phyloP scores from a whole-genome alignment of 805 yeast genomes.

The Lipomyces kockii region DNA sequence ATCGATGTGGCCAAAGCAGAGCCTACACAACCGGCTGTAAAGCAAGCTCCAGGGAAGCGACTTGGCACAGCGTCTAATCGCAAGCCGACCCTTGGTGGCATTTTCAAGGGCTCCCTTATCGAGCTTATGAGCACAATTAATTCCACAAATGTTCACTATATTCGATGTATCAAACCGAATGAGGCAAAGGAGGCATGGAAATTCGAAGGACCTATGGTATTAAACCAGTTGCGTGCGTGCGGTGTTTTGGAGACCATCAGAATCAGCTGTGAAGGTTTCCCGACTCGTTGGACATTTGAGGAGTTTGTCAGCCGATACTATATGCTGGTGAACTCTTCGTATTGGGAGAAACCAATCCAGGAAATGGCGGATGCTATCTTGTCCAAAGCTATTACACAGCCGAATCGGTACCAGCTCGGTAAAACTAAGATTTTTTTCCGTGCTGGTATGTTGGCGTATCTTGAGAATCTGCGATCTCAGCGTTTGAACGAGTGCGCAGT shows the following conservation, averaged over 20 bases:
- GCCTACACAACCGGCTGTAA: slow-evolving; percentile 43
- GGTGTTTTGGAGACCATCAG: slow-evolving; percentile 97
- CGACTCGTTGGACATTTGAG: slow-evolving; percentile 91
- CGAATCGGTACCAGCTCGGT: slow-evolving; percentile 82
- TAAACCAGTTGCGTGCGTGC: slow-evolving; percentile 94
- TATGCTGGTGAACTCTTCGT: slow-evolving; percentile 71
- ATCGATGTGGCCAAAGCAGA: slow-evolving; percentile 44
- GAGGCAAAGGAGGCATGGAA: slow-evolving; percentile 94
- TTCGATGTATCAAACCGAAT: slow-evolving; percentile 96
- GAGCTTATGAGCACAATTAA: slow-evolving; percentile 92
- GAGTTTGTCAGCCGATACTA: slow-evolving; percentile 92
- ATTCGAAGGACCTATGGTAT: slow-evolving; percentile 92
- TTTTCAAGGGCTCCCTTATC: slow-evolving; percentile 88
- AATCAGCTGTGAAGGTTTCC: slow-evolving; percentile 97
- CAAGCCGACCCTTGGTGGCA: slow-evolving; percentile 93
- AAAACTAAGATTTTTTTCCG: slow-evolving; percentile 92
- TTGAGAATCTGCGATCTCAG: slow-evolving; percentile 83
- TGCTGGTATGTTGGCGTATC: slow-evolving; percentile 92
- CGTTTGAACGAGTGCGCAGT: slow-evolving; percentile 79
- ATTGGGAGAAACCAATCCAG: slow-evolving; percentile 63
- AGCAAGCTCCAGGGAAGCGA: slow-evolving; percentile 41
- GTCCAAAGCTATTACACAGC: slow-evolving; percentile 63
- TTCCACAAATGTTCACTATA: slow-evolving; percentile 94
- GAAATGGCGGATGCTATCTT: slow-evolving; percentile 72
- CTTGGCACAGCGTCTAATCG: slow-evolving; percentile 56